Conservation (phyloP, 495 filamentous ascomycete species). For the Beverwykella pulmonaria region DNA sequence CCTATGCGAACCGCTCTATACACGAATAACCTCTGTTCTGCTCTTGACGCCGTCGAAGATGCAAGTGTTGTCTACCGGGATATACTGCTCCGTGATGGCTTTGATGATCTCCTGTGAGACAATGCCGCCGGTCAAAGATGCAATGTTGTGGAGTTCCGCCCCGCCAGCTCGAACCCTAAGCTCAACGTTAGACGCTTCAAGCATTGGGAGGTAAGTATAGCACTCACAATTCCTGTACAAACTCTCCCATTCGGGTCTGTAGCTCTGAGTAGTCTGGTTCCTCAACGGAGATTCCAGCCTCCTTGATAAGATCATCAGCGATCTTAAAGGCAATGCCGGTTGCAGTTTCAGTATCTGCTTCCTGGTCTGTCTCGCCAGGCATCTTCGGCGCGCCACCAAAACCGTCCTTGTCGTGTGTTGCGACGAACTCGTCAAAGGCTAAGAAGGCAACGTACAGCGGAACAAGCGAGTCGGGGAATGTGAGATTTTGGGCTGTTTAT, state of each 20-base stretch:
- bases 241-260: constrained; percentile 45
- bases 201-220: not conserved
- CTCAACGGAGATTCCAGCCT: constrained; percentile 50
- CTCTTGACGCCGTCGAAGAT: constrained; percentile 89
- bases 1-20: constrained; percentile 5
- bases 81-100: constrained; percentile 93
- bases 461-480: constrained; percentile 63
- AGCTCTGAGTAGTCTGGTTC: constrained; percentile 53
- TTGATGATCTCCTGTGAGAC: constrained; percentile 96
- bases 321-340: constrained; percentile 47
- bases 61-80: constrained; percentile 90
- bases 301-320: constrained; percentile 53
- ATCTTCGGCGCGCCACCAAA: constrained; percentile 31
- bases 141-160: constrained; percentile 90
- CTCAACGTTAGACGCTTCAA: not conserved
- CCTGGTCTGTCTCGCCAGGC: constrained; percentile 31
- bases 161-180: constrained; percentile 70
- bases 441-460: constrained; percentile 76
- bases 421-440: constrained; percentile 60
- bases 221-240: constrained; percentile 43
- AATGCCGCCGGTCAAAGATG: constrained; percentile 87
- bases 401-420: constrained; percentile 40
- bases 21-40: constrained; percentile 68
- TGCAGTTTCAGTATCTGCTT: constrained; percentile 39
- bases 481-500: constrained; percentile 40